Base-by-base conservation (phyloP, 441 rosid genomes). In the Bocquillonia castaneifolia region DNA sequence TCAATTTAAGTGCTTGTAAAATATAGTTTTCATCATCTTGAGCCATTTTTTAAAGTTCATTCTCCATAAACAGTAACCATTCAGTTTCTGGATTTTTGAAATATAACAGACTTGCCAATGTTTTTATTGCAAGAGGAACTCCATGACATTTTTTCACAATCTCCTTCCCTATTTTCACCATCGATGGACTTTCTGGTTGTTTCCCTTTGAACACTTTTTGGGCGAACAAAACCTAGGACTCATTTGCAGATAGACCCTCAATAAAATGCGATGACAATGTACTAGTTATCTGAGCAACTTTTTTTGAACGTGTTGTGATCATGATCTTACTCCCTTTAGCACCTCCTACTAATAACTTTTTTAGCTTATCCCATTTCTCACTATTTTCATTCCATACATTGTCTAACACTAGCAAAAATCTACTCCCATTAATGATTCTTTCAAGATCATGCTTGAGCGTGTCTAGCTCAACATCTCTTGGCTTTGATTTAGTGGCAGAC, bases 341-440 rank as follows among this genome's bases (percentile, higher is more conserved):
- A 25, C 70, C 71, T 22, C 40, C 10, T 26, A 5, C 29, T 10
- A 78, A 59, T 3, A 59, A 4, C 3, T 23, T 8, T 13, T 63
- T 63, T 22, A 74, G 53, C 0, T 25, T 15, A n/a, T 18, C 23
- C 78, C 76, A 74, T 23, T 36, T 51, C 17, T 28, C 55, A 8
- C 0, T 18, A 54, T 72, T 40, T 2, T 67, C 72, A 20, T 50
- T 51, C 74, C 78, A 68, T 5, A 74, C 72, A 52, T 80, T 75
- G 61, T 80, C 83, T 8, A 80, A 39, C 3, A 77, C 69, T 15
- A 80, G 67, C 53, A 79, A 28, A 47, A 57, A 77, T 18, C 20
- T 76, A 0, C 40, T 70, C 26, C 22, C 51, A 17, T 10, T 32
- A 14, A 54, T 64, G 10, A 23, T 54, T 13, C 8, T 22, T 3